A percentile compares a stretch with the other conserved stretches of the same genome.
Conservation (phyloP, 192 early-diverging fungal genomes). For the Coemansia sp. region DNA sequence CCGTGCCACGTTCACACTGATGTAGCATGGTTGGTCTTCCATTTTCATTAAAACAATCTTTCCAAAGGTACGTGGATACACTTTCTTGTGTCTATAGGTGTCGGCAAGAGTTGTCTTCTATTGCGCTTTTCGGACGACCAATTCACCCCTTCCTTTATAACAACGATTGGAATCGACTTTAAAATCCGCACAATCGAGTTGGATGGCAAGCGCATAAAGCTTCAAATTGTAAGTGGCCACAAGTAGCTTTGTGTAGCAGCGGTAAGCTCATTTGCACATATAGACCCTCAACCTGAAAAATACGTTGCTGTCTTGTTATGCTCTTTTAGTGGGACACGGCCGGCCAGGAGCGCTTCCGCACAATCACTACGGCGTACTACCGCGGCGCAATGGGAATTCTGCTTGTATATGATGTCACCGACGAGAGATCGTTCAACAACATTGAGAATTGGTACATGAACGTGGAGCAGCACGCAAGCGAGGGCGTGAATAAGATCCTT, state of each 20-base stretch:
- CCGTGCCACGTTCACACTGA: neutral
- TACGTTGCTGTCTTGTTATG: neutral
- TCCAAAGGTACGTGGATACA: neutral
- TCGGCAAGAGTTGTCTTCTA: constrained; percentile 93
- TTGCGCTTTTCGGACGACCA: constrained; percentile 98
- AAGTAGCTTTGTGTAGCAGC: neutral
- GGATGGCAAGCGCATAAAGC: constrained; percentile 98
- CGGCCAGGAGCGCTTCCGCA: constrained; percentile 98
- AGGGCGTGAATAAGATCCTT: constrained; percentile 98
- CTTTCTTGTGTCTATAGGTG: constrained; percentile 27
- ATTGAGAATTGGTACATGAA: constrained; percentile 99
- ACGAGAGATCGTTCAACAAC: constrained; percentile 98
- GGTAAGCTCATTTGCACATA: too few relatives aligned
- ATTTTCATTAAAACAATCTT: neutral
- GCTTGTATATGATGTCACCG: constrained; percentile 97
- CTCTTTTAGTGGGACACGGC: constrained; percentile 89
- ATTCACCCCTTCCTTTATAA: constrained; percentile 99
- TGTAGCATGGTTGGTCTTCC: neutral
- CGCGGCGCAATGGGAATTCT: constrained; percentile 99
- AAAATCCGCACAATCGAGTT: constrained; percentile 99
- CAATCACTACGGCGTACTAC: constrained; percentile 99
- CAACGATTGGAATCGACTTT: constrained; percentile 99
- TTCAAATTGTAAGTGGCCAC: constrained; percentile 75
- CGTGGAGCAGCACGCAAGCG: constrained; percentile 98
- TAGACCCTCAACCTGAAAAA: too few relatives aligned